A percentile compares a stretch with the other conserved stretches of the same genome.
Conservation (phyloP, 768 basidiomycete genomes). For the Mycena venus region DNA sequence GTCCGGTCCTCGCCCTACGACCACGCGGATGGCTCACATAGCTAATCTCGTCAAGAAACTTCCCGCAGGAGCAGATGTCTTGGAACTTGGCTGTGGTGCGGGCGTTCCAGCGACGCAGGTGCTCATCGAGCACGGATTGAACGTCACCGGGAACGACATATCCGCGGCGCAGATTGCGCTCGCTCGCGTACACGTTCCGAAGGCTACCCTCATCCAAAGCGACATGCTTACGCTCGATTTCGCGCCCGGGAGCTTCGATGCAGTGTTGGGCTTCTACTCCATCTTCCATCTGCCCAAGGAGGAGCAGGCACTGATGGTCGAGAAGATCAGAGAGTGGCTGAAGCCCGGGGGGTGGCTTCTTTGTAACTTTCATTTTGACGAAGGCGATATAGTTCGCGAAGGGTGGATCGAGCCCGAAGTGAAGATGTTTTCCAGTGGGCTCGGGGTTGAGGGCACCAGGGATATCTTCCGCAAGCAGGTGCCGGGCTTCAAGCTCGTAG, state of each 20-base stretch:
- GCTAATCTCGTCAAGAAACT: slow-evolving; percentile 34
- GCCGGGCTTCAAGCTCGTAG: slow-evolving; percentile 32
- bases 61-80: slow-evolving; percentile 34
- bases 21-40: slow-evolving; percentile 35
- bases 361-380: slow-evolving; percentile 34
- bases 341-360: slow-evolving; percentile 43
- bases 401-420: slow-evolving; percentile 42
- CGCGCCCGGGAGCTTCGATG: slow-evolving; percentile 35
- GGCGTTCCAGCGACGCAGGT: slow-evolving; percentile 42
- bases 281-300: slow-evolving; percentile 44
- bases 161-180: slow-evolving; percentile 43
- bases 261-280: slow-evolving; percentile 45
- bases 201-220: slow-evolving; percentile 40
- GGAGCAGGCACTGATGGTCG: slow-evolving; percentile 44
- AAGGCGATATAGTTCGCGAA: slow-evolving; percentile 34
- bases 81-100: slow-evolving; percentile 48
- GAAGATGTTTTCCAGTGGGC: slow-evolving; percentile 41
- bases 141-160: slow-evolving; percentile 45
- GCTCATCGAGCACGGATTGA: slow-evolving; percentile 36
- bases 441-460: slow-evolving; percentile 43
- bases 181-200: slow-evolving; percentile 39
- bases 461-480: slow-evolving; percentile 35
- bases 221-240: slow-evolving; percentile 44
- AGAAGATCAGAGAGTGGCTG: slow-evolving; percentile 43
- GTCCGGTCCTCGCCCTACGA: slow-evolving; percentile 38